Evolutionary conservation across 1,139 yeast species (phyloP).

Genomic region (Nakaseomyces nivariensis): DNA sequence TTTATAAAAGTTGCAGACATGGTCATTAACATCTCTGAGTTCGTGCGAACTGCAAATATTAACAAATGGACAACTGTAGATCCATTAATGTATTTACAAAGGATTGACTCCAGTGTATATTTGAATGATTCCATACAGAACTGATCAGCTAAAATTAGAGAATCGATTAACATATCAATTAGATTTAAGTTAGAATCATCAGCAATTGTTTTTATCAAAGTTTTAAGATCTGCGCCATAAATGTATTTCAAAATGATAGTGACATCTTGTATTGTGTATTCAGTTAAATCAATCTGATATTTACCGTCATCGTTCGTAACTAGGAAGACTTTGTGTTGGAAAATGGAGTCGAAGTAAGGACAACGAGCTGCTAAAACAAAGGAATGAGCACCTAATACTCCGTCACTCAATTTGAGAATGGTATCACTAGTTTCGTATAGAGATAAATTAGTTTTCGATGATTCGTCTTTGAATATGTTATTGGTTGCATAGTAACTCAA

Average conservation of each 20-base stretch:
- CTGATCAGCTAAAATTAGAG: slow-evolving; percentile 57
- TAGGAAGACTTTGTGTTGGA: not conserved
- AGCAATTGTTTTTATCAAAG: slow-evolving; percentile 37
- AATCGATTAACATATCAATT: slow-evolving; percentile 42
- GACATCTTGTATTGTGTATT: slow-evolving; percentile 39
- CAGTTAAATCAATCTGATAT: slow-evolving; percentile 36
- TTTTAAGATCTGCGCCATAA: slow-evolving; percentile 39
- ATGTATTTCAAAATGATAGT: slow-evolving; percentile 43
- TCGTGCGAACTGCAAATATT: slow-evolving; percentile 42
- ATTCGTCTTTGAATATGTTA: not conserved
- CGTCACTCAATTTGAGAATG: slow-evolving; percentile 11
- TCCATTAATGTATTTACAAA: slow-evolving; percentile 48
- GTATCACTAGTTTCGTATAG: not conserved
- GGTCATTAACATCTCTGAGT: slow-evolving; percentile 46
- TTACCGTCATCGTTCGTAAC: slow-evolving; percentile 9
- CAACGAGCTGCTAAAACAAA: slow-evolving; percentile 29
- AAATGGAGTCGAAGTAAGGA: slow-evolving; percentile 6
- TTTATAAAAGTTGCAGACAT: slow-evolving; percentile 62
- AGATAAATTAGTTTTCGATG: not conserved
- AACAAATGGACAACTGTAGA: slow-evolving; percentile 54
- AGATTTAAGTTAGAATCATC: slow-evolving; percentile 4
- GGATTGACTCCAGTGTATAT: slow-evolving; percentile 49
- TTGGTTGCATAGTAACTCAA: slow-evolving; percentile 4
- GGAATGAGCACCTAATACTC: slow-evolving; percentile 45
- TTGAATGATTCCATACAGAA: slow-evolving; percentile 51